A percentile compares a stretch with the other conserved stretches of the same genome.
Conservation (phyloP, 495 filamentous ascomycete species). For the Aspergillus egyptiacus region DNA sequence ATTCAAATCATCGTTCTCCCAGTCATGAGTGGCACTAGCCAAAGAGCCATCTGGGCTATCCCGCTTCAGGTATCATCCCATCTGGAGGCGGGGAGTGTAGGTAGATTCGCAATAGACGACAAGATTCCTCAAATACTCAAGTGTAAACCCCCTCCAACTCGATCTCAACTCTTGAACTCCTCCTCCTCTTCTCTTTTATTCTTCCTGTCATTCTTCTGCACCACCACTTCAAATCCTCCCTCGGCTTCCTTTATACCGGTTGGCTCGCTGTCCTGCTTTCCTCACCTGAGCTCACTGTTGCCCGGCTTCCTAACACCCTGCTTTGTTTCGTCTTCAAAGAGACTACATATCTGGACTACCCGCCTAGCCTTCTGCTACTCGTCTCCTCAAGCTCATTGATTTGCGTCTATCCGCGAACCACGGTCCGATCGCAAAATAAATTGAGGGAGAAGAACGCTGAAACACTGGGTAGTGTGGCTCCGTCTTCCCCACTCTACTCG, state of each 20-base stretch:
- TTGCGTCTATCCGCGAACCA: neutral
- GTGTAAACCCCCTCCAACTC: conserved; percentile 10
- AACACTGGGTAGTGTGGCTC: conserved; percentile 2
- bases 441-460: neutral
- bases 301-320: neutral
- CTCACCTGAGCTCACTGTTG: no score
- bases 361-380: no score
- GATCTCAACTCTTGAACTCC: conserved; percentile 7
- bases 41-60: conserved; percentile 12
- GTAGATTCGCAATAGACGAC: neutral
- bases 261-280: conserved; percentile 9
- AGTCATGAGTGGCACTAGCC: conserved; percentile 9
- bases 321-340: neutral
- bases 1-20: neutral
- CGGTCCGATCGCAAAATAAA: neutral
- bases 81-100: no score
- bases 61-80: conserved; percentile 15
- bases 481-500: conserved; percentile 2
- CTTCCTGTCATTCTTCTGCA: conserved; percentile 22
- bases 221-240: conserved; percentile 21
- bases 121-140: neutral
- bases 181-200: conserved; percentile 14
- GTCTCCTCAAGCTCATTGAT: neutral
- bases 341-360: neutral
- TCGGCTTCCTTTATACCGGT: conserved; percentile 11